Evolutionary conservation across 2,329 filamentous ascomycete genomes (phyloP).

Genomic region (Curvularia sp.): DNA sequence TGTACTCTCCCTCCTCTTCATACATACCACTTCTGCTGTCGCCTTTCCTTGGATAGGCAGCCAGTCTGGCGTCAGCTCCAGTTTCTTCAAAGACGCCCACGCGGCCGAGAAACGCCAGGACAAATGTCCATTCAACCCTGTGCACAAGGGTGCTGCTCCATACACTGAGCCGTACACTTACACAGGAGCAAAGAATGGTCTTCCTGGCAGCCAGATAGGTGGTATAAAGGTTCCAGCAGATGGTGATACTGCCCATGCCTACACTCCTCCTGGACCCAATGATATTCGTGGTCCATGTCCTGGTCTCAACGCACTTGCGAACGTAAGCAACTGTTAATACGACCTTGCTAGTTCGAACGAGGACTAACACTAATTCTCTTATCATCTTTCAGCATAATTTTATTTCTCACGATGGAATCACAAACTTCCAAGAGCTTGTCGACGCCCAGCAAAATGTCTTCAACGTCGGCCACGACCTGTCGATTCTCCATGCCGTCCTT

Average conservation of each 20-base stretch:
- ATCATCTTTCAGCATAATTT: constrained; percentile 37
- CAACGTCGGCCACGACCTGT: constrained; percentile 54
- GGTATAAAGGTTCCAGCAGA: constrained; percentile 55
- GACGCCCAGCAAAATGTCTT: constrained; percentile 57
- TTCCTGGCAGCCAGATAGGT: constrained; percentile 51
- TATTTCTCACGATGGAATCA: constrained; percentile 53
- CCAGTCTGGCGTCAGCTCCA: constrained; percentile 29
- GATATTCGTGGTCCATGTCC: constrained; percentile 49
- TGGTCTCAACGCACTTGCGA: constrained; percentile 53
- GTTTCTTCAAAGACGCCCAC: constrained; percentile 19
- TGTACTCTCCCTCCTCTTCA: constrained; percentile 24
- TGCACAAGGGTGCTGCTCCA: constrained; percentile 33
- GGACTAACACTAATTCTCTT: neutral
- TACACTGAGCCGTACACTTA: constrained; percentile 46
- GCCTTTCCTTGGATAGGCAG: constrained; percentile 31
- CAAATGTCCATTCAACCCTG: constrained; percentile 33
- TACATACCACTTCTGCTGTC: constrained; percentile 24
- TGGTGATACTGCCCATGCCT: constrained; percentile 47
- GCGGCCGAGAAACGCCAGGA: constrained; percentile 23
- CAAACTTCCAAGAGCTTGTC: constrained; percentile 54
- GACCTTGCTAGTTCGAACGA: neutral
- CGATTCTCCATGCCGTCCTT: constrained; percentile 50
- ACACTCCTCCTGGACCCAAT: constrained; percentile 27
- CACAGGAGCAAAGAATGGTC: constrained; percentile 53
- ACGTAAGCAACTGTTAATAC: constrained; percentile 24